Percentiles rank a stretch among this genome's conserved stretches.
phyloP scores from a whole-genome alignment of 2,329 filamentous ascomycete species.

The Pyricularia sp. region DNA sequence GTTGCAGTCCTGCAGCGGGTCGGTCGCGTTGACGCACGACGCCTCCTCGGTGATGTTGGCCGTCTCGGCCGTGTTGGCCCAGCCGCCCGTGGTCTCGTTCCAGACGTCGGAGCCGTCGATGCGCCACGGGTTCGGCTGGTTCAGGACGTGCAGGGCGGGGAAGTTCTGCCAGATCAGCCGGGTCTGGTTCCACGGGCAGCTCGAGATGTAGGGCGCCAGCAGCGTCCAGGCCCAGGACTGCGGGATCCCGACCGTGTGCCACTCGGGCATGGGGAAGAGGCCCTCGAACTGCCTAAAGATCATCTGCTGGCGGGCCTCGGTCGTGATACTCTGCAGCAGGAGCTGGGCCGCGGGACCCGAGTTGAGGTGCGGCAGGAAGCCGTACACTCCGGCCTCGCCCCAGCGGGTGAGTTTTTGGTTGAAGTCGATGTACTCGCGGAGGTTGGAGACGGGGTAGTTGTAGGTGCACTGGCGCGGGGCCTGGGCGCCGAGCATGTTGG shows the following conservation, averaged over 20 bases:
- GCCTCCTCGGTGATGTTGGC: conserved; percentile 32
- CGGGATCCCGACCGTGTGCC: conserved; percentile 71
- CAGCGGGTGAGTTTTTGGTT: conserved; percentile 76
- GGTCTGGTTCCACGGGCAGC: conserved; percentile 63
- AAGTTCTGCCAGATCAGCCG: conserved; percentile 80
- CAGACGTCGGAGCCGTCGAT: conserved; percentile 51
- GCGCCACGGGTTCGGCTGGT: conserved; percentile 67
- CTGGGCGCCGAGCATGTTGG: conserved; percentile 64
- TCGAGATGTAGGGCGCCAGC: conserved; percentile 71
- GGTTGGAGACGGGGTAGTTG: conserved; percentile 68
- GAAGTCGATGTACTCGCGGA: conserved; percentile 74
- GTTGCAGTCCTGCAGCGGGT: conserved; percentile 45
- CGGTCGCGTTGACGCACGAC: conserved; percentile 48
- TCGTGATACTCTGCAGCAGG: conserved; percentile 66
- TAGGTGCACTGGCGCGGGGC: conserved; percentile 71
- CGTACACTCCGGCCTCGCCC: conserved; percentile 72
- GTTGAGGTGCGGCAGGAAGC: conserved; percentile 70
- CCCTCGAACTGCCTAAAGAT: conserved; percentile 78
- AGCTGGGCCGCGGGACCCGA: conserved; percentile 65
- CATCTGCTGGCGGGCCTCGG: conserved; percentile 74
- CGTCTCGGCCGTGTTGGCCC: conserved; percentile 44
- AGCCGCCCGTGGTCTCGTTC: conserved; percentile 56
- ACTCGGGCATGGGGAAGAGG: conserved; percentile 72
- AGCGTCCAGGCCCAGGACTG: conserved; percentile 82
- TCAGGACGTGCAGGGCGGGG: conserved; percentile 59